phyloP scores from a whole-genome alignment of 2,329 filamentous ascomycete genomes.

The Alternaria burnsii region DNA sequence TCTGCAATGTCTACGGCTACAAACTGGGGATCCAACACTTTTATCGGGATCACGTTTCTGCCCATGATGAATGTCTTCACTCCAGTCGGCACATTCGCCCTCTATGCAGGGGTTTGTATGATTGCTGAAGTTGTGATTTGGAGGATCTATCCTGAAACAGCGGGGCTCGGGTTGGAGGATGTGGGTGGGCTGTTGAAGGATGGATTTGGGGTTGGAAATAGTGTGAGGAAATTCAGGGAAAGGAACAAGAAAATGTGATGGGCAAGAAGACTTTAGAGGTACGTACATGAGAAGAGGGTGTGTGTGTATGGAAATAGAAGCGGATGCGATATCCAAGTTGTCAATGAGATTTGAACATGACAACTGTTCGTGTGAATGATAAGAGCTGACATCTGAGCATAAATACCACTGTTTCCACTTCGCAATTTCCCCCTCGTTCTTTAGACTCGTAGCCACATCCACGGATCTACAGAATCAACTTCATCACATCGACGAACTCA shows the following conservation, averaged over 20 bases:
- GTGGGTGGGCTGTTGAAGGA: constrained; percentile 74
- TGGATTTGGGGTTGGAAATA: constrained; percentile 70
- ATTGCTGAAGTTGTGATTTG: constrained; percentile 74
- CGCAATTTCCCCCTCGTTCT: too few species aligned
- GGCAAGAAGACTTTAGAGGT: background rate
- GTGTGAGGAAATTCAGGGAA: constrained; percentile 32
- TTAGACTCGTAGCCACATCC: background rate
- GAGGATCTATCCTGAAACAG: constrained; percentile 85
- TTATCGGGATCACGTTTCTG: constrained; percentile 86
- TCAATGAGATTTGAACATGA: background rate
- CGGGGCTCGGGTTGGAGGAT: constrained; percentile 81
- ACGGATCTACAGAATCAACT: background rate
- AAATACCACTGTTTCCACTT: background rate
- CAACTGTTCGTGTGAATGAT: background rate
- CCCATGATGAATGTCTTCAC: constrained; percentile 82
- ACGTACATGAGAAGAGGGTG: background rate
- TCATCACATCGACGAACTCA: background rate
- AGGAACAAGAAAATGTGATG: constrained; percentile 10
- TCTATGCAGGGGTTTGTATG: constrained; percentile 78
- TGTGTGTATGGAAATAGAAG: background rate
- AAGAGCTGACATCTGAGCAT: background rate
- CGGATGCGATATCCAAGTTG: background rate
- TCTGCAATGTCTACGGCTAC: constrained; percentile 79
- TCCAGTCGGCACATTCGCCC: constrained; percentile 78
- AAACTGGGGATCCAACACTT: constrained; percentile 88